Conservation (phyloP, 2,329 filamentous ascomycete genomes). For the Trichoderma semiorbis region DNA sequence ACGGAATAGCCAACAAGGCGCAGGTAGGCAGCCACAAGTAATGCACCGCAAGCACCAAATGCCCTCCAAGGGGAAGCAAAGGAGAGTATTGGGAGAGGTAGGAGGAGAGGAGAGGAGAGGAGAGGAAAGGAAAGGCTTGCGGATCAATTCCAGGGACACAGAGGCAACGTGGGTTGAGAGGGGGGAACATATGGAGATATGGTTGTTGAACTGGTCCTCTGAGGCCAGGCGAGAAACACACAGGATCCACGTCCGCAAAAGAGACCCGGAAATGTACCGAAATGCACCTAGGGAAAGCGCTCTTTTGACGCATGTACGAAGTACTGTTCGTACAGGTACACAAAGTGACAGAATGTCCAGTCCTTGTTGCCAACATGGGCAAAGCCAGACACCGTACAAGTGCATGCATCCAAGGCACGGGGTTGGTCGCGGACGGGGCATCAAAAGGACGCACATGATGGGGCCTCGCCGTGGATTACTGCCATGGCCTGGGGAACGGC, state of each 20-base stretch:
- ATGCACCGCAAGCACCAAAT: not conserved
- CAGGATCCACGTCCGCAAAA: not conserved
- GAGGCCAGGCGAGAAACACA: conserved; percentile 5
- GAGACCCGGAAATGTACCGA: conserved; percentile 12
- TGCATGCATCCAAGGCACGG: not conserved
- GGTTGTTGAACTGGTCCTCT: not conserved
- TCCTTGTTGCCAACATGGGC: not conserved
- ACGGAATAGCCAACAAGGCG: not conserved
- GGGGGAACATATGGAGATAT: conserved; percentile 5
- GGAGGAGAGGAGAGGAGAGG: not conserved
- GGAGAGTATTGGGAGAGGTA: not conserved
- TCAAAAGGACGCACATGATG: conserved; percentile 7
- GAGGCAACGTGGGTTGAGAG: not conserved
- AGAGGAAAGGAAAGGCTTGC: not conserved
- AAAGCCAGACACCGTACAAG: not conserved
- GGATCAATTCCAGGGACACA: not conserved
- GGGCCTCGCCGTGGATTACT: not conserved
- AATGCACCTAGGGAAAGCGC: conserved; percentile 3
- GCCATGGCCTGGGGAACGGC: conserved; percentile 10
- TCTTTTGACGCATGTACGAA: conserved; percentile 1
- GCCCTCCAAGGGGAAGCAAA: not conserved
- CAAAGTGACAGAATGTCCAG: not conserved
- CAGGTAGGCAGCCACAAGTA: not conserved
- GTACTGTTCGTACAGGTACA: conserved; percentile 1
- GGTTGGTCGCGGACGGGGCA: not conserved